Conservation (phyloP, 2,329 filamentous ascomycete species). For the Ophiostoma sp. region DNA sequence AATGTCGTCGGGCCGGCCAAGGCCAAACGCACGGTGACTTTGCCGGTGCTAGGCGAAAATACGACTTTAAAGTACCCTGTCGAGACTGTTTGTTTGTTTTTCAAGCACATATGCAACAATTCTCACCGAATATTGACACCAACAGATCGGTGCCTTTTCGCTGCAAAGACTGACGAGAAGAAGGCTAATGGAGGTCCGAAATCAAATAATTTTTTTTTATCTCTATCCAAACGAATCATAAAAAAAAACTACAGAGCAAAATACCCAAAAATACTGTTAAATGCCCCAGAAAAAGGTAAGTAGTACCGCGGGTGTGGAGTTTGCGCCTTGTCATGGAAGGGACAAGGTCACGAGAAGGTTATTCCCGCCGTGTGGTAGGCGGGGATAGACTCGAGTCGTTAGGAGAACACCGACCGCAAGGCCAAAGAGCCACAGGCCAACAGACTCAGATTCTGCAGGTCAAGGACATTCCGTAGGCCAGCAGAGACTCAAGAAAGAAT, state of each 20-base stretch:
- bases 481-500: neutral
- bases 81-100: neutral
- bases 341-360: conserved; percentile 15
- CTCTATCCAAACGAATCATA: neutral
- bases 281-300: neutral
- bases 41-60: conserved; percentile 7
- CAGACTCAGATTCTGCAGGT: neutral
- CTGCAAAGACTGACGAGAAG: neutral
- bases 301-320: neutral
- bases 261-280: neutral
- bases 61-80: neutral
- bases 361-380: conserved; percentile 13
- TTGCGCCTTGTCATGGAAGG: neutral
- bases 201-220: neutral
- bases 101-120: neutral
- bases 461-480: neutral
- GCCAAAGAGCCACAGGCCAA: neutral
- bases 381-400: neutral
- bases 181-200: neutral
- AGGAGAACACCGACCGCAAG: neutral
- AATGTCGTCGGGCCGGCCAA: conserved; percentile 10
- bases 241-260: neutral
- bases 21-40: neutral
- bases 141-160: neutral
- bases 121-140: neutral